Conservation (phyloP, 2,329 filamentous ascomycete species). For the Penicillium sp. region DNA sequence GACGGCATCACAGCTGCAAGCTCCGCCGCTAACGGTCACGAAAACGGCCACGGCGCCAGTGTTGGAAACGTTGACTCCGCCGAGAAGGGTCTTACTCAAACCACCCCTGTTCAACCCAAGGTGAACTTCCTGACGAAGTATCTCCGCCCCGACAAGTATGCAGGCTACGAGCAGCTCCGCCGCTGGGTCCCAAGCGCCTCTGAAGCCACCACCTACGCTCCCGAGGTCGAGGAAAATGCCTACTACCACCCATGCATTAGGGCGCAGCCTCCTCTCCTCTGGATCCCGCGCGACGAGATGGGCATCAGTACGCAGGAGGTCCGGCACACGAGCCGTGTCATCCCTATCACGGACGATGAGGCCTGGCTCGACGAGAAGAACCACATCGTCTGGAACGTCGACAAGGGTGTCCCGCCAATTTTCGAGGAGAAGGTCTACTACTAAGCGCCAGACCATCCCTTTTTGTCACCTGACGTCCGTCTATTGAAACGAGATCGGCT, state of each 20-base stretch:
- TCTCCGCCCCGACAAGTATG: constrained; percentile 77
- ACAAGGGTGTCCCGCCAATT: constrained; percentile 62
- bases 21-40: constrained; percentile 5
- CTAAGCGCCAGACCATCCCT: constrained; percentile 31
- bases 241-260: constrained; percentile 75
- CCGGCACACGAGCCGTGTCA: constrained; percentile 70
- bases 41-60: constrained; percentile 24
- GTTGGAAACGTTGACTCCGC: constrained; percentile 39
- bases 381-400: constrained; percentile 63
- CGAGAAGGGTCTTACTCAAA: constrained; percentile 41
- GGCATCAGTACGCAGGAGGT: constrained; percentile 81
- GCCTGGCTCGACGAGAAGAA: constrained; percentile 74
- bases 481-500: background rate
- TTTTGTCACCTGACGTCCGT: background rate
- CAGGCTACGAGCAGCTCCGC: constrained; percentile 73
- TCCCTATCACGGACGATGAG: constrained; percentile 80
- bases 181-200: constrained; percentile 67
- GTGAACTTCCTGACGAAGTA: constrained; percentile 56
- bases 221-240: constrained; percentile 67
- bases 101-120: constrained; percentile 35
- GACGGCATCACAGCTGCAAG: constrained; percentile 22
- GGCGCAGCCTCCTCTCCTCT: constrained; percentile 70
- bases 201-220: constrained; percentile 63
- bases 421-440: constrained; percentile 63
- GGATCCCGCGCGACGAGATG: constrained; percentile 78